phyloP scores from a whole-genome alignment of 148 eudicot genomes.

The Polygonum maritimum region DNA sequence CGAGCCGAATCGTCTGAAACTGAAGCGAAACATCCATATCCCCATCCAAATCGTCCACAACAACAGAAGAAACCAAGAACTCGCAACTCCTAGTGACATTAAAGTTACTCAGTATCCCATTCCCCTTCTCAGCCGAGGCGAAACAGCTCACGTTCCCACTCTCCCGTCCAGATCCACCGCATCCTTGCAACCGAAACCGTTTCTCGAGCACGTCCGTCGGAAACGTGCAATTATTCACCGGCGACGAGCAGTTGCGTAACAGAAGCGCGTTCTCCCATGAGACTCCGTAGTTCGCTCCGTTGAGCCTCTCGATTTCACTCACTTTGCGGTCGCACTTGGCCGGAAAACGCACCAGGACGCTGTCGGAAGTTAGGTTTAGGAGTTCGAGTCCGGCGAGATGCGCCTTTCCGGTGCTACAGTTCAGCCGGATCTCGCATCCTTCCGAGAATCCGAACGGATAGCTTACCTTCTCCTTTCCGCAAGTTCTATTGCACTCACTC shows the following conservation, averaged over 20 bases:
- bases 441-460: constrained; percentile 71
- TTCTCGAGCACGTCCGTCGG: constrained; percentile 22
- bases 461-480: constrained; percentile 23
- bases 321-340: constrained; percentile 43
- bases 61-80: constrained; percentile 39
- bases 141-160: constrained; percentile 35
- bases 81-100: constrained; percentile 24
- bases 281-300: constrained; percentile 30
- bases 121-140: constrained; percentile 2
- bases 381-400: constrained; percentile 24
- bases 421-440: constrained; percentile 37
- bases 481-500: constrained; percentile 22
- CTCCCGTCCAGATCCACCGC: constrained; percentile 10
- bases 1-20: constrained; percentile 44
- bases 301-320: constrained; percentile 10
- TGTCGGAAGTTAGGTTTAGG: constrained; percentile 31
- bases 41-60: constrained; percentile 12
- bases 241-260: constrained; percentile 28
- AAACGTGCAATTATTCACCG: constrained; percentile 24
- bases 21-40: constrained; percentile 26
- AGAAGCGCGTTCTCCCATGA: constrained; percentile 39
- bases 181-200: constrained; percentile 13
- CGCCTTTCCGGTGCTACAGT: constrained; percentile 18
- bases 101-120: constrained; percentile 17
- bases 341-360: constrained; percentile 29